Evolutionary conservation across 106 monocot genomes (phyloP), one percentile per base, ranked within the genome.

Genomic region (Iris macrosiphon): DNA sequence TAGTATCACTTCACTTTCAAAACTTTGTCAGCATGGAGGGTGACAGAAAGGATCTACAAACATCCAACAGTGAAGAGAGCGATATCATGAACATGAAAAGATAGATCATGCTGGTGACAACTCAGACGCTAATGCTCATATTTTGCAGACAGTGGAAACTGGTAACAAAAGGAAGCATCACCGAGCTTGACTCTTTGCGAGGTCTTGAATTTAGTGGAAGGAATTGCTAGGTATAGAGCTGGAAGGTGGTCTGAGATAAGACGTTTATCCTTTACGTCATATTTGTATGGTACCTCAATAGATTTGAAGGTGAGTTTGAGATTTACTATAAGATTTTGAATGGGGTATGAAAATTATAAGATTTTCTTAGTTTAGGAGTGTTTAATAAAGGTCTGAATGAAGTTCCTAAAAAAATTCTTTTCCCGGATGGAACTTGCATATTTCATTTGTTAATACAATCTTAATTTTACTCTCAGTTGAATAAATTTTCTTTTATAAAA

Each of bases 181-280:
- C 49, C 64, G 81, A 34, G 78, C 81, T 44, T 94, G 93, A 84
- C 81, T 14, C 75, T 88, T 13, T 54, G 41, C 30, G 93, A 94
- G 62, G 84, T 94, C 46, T 15, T 75, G 52, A 94, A 77, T 50
- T 69, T 94, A 39, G 78, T 94, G 22, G 88, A 94, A 40, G 88
- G 88, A 20, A 84, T 94, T 23, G 74, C 93, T 44, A 64, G 59
- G 33, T 94, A 69, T 61, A 88, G 93, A 39, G 81, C 78, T 62
- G 93, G 93, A 57, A 80, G 70, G 52, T 94, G 93, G 93, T 94
- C 93, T 53, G 72, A 84, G 61, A 94, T 94, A 34, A 74, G 78
- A 30, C 55, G 70, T 24, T 40, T 81, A 40, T 52, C 78, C 29
- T 94, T 94, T 72, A 59, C 84, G 31, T 75, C 88, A 15, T 70